Base-by-base conservation (phyloP, 2,329 filamentous ascomycete species). In the Cercospora canescens region DNA sequence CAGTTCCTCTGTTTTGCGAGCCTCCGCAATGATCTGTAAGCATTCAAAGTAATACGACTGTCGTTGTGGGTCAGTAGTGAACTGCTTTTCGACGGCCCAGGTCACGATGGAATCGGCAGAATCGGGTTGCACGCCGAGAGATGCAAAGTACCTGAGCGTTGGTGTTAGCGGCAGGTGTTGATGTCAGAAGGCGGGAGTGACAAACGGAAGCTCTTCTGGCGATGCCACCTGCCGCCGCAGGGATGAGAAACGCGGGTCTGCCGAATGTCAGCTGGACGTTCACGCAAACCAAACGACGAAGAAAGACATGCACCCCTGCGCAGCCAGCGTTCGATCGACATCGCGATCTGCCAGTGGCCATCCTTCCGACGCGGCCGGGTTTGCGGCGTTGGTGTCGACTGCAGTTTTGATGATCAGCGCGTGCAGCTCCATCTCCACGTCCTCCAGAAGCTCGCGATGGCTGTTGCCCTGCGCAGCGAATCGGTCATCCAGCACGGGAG, bases 41-140 rank as follows among this genome's bases (percentile, higher is more conserved):
- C 87, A 89, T 75, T 89, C 85, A 66, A 91, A 83, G 74, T 91
- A 91, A 73, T 87, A 87, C 2, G 87, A 78, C 18, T 80, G 79
- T 66, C 86, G 85, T 21, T 72, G 69, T 21, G 83, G 82, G 74
- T 91, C 87, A 59, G 82, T 84, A 8, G 79, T 74, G 26, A 83
- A 79, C 77, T 92, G 89, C 35, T 85, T 82, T 26, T 86, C 81
- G 73, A 87, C 91, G 4, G 88, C 86, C 75, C 88, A 90, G 30
- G 83, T 78, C 18, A 92, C 78, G n/a, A 89, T 77, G 1, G 79
- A 73, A 72, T 91, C 87, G 5, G 86, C 83, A 76, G 91, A 90
- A 72, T 90, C 85, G 41, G 85, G 83, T 8, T 88, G 76, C 14
- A 84, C 83, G 24, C 90, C 90, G 24, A 92, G 79, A 68, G 87